Conservation (phyloP, 78 protist species). For the Protostelium mycophagum region DNA sequence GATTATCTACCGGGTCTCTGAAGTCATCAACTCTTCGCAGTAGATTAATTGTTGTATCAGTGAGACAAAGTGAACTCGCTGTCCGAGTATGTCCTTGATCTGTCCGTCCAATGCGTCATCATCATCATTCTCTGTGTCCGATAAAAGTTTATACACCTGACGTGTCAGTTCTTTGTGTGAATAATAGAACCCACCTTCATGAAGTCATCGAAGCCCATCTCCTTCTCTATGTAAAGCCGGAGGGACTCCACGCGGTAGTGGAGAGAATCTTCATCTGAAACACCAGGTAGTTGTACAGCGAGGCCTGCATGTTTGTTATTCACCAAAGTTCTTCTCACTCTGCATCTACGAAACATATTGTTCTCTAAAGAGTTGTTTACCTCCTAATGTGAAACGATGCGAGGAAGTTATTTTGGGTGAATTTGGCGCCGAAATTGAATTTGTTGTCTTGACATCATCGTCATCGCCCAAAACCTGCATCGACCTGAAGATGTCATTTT, state of each 20-base stretch:
- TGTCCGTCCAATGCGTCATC: not conserved
- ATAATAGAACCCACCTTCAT: not conserved
- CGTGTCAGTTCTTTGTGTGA: not conserved
- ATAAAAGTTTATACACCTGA: not conserved
- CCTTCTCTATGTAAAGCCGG: not conserved
- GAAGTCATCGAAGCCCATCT: not conserved
- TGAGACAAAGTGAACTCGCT: not conserved
- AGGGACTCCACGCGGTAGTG: not conserved
- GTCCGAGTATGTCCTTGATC: not conserved
- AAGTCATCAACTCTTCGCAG: not conserved
- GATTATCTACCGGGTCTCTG: too few species aligned
- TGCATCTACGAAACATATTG: too few species aligned
- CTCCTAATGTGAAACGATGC: too few species aligned
- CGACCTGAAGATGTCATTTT: not conserved
- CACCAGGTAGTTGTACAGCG: not conserved
- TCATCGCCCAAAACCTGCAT: not conserved
- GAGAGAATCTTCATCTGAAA: not conserved
- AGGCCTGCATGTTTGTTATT: not conserved
- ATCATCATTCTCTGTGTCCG: not conserved
- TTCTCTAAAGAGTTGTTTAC: too few species aligned
- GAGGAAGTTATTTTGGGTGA: not conserved
- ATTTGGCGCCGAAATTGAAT: not conserved
- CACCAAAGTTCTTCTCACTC: too few species aligned
- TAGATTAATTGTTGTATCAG: not conserved
- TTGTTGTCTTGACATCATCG: not conserved